phyloP scores from a whole-genome alignment of 371 early-diverging fungal species.

The Mucor piriformis region DNA sequence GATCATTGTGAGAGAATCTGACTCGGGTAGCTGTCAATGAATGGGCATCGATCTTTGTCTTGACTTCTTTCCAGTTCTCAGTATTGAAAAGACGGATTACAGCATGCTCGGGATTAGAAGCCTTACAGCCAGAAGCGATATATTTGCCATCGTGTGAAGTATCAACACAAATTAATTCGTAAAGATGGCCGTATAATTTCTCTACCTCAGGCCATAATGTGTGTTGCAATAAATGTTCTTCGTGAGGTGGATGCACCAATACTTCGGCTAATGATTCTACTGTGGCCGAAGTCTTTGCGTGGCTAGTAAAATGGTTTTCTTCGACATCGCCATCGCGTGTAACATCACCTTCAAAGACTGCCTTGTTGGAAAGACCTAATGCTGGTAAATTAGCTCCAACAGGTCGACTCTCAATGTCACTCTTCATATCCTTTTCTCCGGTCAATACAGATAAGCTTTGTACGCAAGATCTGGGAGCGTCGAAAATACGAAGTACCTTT shows the following conservation, averaged over 20 bases:
- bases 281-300: conserved; percentile 46
- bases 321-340: conserved; percentile 48
- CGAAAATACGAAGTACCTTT: conserved; percentile 89
- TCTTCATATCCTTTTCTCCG: conserved; percentile 40
- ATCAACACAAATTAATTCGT: conserved; percentile 83
- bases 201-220: conserved; percentile 98
- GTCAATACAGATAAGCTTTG: conserved; percentile 62
- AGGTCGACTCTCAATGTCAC: conserved; percentile 60
- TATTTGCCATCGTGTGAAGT: conserved; percentile 70
- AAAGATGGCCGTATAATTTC: conserved; percentile 94
- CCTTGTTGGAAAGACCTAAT: conserved; percentile 95
- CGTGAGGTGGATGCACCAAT: conserved; percentile 79
- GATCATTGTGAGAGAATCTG: conserved; percentile 76
- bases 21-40: conserved; percentile 85
- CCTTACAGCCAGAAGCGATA: conserved; percentile 86
- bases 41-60: conserved; percentile 71
- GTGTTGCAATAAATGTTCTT: conserved; percentile 84
- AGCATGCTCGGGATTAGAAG: conserved; percentile 77
- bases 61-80: conserved; percentile 72
- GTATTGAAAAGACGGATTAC: conserved; percentile 76
- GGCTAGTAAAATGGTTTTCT: conserved; percentile 28
- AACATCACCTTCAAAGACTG: conserved; percentile 71
- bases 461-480: conserved; percentile 84
- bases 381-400: conserved; percentile 88
- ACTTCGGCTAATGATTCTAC: conserved; percentile 56